phyloP scores from a whole-genome alignment of 2,329 filamentous ascomycete species.

The Fusarium sp. region DNA sequence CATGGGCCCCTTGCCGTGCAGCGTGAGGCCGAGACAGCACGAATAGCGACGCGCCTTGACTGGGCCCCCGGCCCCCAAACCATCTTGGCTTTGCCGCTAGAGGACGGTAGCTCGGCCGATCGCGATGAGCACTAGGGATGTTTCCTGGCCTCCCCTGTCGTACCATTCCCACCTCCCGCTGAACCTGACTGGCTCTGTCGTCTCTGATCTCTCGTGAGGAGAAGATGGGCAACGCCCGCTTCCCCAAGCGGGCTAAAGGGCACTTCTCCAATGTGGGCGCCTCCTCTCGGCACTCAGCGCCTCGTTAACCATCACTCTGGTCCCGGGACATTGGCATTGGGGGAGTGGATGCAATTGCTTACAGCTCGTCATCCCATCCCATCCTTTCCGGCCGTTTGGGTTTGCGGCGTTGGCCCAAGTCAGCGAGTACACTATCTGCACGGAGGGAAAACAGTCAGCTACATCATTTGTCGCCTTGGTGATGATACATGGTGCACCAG shows the following conservation, averaged over 20 bases:
- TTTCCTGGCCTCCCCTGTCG: constrained; percentile 17
- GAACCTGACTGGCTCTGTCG: not conserved
- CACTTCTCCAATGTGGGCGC: constrained; percentile 11
- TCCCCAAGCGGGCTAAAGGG: not conserved
- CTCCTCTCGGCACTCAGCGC: constrained; percentile 1
- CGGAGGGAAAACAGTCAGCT: not conserved
- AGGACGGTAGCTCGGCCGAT: constrained; percentile 41
- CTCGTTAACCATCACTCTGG: not conserved
- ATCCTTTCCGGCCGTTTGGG: constrained; percentile 12
- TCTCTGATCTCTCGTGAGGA: constrained; percentile 1
- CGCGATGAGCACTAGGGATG: constrained; percentile 29
- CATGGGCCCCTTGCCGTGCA: constrained; percentile 12
- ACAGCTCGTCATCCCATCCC: constrained; percentile 5
- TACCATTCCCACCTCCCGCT: constrained; percentile 5
- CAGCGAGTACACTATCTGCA: not conserved
- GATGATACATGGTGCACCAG: constrained; percentile 10
- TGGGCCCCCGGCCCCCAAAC: constrained; percentile 24
- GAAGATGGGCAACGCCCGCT: not conserved
- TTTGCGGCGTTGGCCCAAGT: constrained; percentile 2
- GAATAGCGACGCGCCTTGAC: constrained; percentile 14
- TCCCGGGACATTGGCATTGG: constrained; percentile 1
- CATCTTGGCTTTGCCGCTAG: constrained; percentile 44
- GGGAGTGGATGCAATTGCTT: not conserved
- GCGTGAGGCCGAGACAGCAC: constrained; percentile 5
- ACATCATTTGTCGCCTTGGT: not conserved